Evolutionary conservation across 768 basidiomycete genomes (phyloP), one percentile per base, ranked within the genome.

Genomic region (Porphyrellus cyaneotinctus): DNA sequence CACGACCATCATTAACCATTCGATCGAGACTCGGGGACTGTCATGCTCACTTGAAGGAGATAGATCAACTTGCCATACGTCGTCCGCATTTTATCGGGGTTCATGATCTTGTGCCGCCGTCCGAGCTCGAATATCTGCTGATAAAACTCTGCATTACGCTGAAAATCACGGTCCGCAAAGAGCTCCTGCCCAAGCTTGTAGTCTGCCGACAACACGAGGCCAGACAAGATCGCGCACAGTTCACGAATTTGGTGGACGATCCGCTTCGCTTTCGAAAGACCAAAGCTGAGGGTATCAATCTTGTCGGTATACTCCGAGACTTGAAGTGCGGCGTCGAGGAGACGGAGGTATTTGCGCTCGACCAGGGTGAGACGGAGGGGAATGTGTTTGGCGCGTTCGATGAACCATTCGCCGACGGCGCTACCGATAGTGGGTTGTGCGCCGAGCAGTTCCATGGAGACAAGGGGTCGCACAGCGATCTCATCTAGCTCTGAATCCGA

Each of bases 281-380:
- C 82, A 54, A 83, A 91, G 2, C 85, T 82, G 36, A 91, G 70
- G 44, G 85, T 89, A 71, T 93, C 91, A 30, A 92, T 88, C 65
- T 90, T 91, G 75, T 93, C 91, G 38, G 91, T 93, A 65, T 92
- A 92, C 66, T 93, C 91, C 15, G 87, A 89, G 33, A 91, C 89
- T 44, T 81, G 80, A 36, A 93, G 78, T 3, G 91, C 91, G 10
- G 90, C 91, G 53, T 93, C 91, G 43, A 93, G 76, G 6, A 93
- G 79, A 24, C 91, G 87, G 51, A 93, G 84, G 66, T 77, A 88
- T 68, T 93, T 93, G 57, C 91, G 87, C 68, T 93, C 91, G 39
- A 64, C 63, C 38, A 88, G 71, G 2, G 84, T 85, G 26, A 93
- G 74, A 22, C 91, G 88, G 26, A 92, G 69, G 0, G 91, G 91